Conservation (phyloP, 2,329 filamentous ascomycete genomes). For the Fusarium pilosicola region DNA sequence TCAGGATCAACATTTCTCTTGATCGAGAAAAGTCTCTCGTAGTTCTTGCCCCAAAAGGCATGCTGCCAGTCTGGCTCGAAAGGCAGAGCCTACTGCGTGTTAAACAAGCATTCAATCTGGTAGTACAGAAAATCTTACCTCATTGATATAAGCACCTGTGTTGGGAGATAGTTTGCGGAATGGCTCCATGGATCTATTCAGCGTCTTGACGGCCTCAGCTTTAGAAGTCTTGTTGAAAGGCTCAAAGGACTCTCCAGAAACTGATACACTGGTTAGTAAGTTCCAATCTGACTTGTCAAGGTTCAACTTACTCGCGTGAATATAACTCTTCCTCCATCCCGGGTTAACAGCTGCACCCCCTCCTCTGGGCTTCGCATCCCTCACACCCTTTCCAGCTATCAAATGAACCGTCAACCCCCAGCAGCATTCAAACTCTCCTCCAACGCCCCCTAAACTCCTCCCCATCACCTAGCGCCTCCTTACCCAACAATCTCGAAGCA, state of each 20-base stretch:
- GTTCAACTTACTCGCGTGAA: conserved; percentile 53
- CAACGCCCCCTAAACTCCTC: conserved; percentile 49
- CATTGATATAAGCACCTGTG: conserved; percentile 58
- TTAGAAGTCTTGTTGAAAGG: conserved; percentile 49
- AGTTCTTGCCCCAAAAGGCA: conserved; percentile 58
- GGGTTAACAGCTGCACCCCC: conserved; percentile 60
- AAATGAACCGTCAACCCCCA: conserved; percentile 50
- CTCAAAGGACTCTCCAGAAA: conserved; percentile 41
- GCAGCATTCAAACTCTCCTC: conserved; percentile 46
- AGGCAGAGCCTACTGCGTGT: conserved; percentile 45
- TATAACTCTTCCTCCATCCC: conserved; percentile 59
- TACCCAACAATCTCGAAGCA: conserved; percentile 58
- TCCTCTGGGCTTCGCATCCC: conserved; percentile 55
- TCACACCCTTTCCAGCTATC: conserved; percentile 57
- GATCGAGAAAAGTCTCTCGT: conserved; percentile 54
- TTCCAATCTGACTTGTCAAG: fast-evolving
- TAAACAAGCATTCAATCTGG: background rate
- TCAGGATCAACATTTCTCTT: conserved; percentile 59
- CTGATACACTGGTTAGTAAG: conserved; percentile 13
- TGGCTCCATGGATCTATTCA: conserved; percentile 47
- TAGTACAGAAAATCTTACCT: conserved; percentile 45
- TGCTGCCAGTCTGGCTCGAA: conserved; percentile 52
- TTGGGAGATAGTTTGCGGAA: conserved; percentile 53
- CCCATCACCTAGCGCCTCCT: conserved; percentile 45
- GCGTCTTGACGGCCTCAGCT: conserved; percentile 35